Evolutionary conservation across 768 basidiomycete genomes (phyloP), one percentile per base, ranked within the genome.

Genomic region (Clavulina sp.): DNA sequence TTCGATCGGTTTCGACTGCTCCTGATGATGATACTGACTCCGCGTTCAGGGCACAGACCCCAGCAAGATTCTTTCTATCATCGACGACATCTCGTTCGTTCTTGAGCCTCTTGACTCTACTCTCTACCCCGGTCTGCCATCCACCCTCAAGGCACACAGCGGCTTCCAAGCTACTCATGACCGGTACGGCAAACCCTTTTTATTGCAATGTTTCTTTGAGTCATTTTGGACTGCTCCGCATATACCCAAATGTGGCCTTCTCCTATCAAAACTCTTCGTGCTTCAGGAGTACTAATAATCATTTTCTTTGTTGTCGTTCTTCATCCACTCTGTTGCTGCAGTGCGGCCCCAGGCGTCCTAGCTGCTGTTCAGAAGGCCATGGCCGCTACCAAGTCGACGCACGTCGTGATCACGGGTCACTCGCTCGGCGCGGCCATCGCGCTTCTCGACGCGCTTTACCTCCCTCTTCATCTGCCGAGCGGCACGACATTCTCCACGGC

Each of bases 81-180:
- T 78, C 47, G 78, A 73, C 13, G 75, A 79, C 57, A 50, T 57
- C 50, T 62, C 75, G 52, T 61, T 78, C 48, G 1, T 63, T 29
- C 63, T 67, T 58, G 60, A 64, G 29, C 56, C 52, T 16, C 65
- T 78, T 26, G 62, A 75, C 57, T 28, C 68, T 1, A 60, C 61
- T 0, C 68, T 79, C 5, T 80, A 79, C 65, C 78, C 78, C 1
- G 77, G 76, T 1, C 60, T 77, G 9, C 58, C 68, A 26, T 61
- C 60, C 18, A 62, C 52, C 32, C 69, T 76, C 19, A 56, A 60
- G 52, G 75, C 32, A 16, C 48, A 76, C 57, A 64, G 68, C 33
- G 78, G 79, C 3, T 80, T 79, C 31, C 32, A 9, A 13, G 28
- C 6, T 34, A 30, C 48, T 6, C 48, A 49, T 18, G 9, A 23